Base-by-base conservation (phyloP, 2,329 filamentous ascomycete species). In the Davidsoniella eucalypti region DNA sequence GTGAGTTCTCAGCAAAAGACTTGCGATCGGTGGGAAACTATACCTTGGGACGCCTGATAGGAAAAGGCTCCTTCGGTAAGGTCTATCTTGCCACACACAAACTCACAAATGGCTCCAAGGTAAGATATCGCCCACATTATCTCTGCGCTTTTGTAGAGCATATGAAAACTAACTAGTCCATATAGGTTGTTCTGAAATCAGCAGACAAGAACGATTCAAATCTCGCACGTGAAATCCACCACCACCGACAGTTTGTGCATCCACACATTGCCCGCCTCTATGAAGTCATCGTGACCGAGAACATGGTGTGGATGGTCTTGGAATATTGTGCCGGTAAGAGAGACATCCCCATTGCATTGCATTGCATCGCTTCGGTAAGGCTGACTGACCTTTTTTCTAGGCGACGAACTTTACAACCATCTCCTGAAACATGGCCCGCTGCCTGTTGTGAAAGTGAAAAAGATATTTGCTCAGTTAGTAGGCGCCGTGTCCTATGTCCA, bases 81-180 rank as follows among this genome's bases (percentile, higher is more conserved):
- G 92, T 98, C 60, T 98, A 98, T 65, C 74, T 98, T 53, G 92
- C 90, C 52, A 80, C 82, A 43, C 92, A 98, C 66, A 96, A 95
- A 66, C 86, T 98, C 65, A 96, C 87, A 61, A 95, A 95, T 79
- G 90, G 88, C 61, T 94, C 88, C 62, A 96, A 95, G 78, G 87
- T 90, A 61, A 54, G 70, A 61, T 46, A 8, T 33, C 5, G 6
- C 26, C 6, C 26, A 33, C 10, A 3, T 9, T 9, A 2, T 9
- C 7, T 33, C 7, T 33, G 26, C 8, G 26, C 26, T 33, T 8
- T 4, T 33, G 10, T 12, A 33, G 26, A 33, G 26, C 26, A 12
- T 12, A 33, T 33, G 26, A 12, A 33, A 29, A 4, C 26, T 29
- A 43, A 44, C 51, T 37, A 33, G 26, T 12, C 37, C n/a, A 12